These are phyloP conservation scores for Ustilago sp. DNA, from an alignment of 1,284 basidiomycete species.

Conservation along the genomic window DNA sequence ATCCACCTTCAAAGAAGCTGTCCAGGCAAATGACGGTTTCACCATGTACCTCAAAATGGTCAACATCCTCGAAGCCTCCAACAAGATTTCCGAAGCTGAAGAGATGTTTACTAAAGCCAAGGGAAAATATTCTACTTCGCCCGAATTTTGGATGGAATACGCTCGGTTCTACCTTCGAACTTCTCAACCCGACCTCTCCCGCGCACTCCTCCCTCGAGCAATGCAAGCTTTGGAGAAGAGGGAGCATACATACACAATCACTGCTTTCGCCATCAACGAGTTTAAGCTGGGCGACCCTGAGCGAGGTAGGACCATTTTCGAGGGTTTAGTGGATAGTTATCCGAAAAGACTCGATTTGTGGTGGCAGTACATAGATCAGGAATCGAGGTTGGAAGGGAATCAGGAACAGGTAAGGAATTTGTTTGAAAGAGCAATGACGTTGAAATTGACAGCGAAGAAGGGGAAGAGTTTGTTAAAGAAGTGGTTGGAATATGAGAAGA, in stretches of 20 bases:
- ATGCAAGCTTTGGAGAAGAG: slow-evolving; percentile 92
- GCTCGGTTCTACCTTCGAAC: slow-evolving; percentile 81
- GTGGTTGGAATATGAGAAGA: slow-evolving; percentile 89
- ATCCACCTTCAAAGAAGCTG: slow-evolving; percentile 87
- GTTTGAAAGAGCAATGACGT: slow-evolving; percentile 82
- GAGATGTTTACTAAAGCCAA: slow-evolving; percentile 61
- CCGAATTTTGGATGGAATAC: slow-evolving; percentile 91
- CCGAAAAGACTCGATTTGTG: slow-evolving; percentile 95
- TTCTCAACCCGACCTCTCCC: slow-evolving; percentile 81
- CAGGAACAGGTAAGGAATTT: slow-evolving; percentile 73
- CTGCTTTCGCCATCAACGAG: slow-evolving; percentile 92
- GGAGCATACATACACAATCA: slow-evolving; percentile 94
- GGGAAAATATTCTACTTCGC: slow-evolving; percentile 93
- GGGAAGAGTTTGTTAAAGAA: slow-evolving; percentile 90
- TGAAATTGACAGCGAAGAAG: slow-evolving; percentile 93
- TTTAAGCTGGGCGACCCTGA: slow-evolving; percentile 94
- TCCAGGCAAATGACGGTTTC: slow-evolving; percentile 89
- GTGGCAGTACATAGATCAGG: slow-evolving; percentile 97
- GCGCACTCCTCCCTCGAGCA: slow-evolving; percentile 87
- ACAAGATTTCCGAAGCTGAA: slow-evolving; percentile 73
- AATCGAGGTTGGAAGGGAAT: slow-evolving; percentile 72
- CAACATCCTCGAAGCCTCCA: slow-evolving; percentile 83
- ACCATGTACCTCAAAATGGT: slow-evolving; percentile 86
- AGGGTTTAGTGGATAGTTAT: slow-evolving; percentile 93
- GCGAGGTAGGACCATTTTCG: slow-evolving; percentile 93